Evolutionary conservation across 371 early-diverging fungal species (phyloP).

Genomic region (Apophysomyces ossiformis): DNA sequence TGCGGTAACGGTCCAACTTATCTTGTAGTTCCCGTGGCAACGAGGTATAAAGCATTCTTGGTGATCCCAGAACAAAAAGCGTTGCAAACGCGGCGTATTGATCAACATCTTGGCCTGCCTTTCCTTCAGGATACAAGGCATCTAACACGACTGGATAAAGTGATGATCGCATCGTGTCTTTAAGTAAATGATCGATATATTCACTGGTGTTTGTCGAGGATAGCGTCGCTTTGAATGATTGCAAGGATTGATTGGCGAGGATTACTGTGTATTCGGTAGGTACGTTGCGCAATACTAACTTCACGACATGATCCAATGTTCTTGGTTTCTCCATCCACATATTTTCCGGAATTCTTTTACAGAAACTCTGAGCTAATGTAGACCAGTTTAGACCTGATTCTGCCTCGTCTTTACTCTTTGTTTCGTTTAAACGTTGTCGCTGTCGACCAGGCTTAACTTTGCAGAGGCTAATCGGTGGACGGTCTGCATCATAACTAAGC

Average conservation of each 20-base stretch:
- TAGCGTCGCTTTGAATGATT: slow-evolving; percentile 23
- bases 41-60: slow-evolving; percentile 37
- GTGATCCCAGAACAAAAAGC: slow-evolving; percentile 33
- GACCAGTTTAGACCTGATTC: slow-evolving; percentile 44
- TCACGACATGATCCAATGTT: slow-evolving; percentile 48
- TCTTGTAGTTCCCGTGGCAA: slow-evolving; percentile 37
- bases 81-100: slow-evolving; percentile 40
- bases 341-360: slow-evolving; percentile 55
- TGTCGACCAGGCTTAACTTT: slow-evolving; percentile 19
- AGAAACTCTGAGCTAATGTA: slow-evolving; percentile 51
- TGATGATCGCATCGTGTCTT: slow-evolving; percentile 48
- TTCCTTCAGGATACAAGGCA: slow-evolving; percentile 35
- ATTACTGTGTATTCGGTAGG: slow-evolving; percentile 51
- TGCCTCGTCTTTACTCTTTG: background rate
- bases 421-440: slow-evolving; percentile 1
- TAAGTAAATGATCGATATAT: slow-evolving; percentile 42
- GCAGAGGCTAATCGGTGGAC: slow-evolving; percentile 50
- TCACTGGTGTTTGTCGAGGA: slow-evolving; percentile 33
- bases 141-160: slow-evolving; percentile 49
- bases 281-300: slow-evolving; percentile 51
- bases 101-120: slow-evolving; percentile 20
- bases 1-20: slow-evolving; percentile 22
- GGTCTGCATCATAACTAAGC: slow-evolving; percentile 56
- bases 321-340: slow-evolving; percentile 57
- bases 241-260: slow-evolving; percentile 45